phyloP scores from a whole-genome alignment of 2,329 filamentous ascomycete genomes.

The Botrytis pseudocinerea region DNA sequence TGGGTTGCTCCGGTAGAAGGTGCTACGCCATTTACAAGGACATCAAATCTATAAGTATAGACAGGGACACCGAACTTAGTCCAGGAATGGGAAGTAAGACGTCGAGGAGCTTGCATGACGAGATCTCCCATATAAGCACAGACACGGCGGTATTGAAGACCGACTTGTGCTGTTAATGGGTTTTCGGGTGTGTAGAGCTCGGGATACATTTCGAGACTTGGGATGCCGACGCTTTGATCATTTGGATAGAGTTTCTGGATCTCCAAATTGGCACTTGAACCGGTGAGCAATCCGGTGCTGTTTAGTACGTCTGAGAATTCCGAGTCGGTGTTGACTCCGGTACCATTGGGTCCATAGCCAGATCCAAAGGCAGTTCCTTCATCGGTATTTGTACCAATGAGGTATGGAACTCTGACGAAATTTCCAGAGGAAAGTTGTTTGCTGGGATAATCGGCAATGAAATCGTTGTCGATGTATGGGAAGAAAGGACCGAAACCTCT shows the following conservation, averaged over 20 bases:
- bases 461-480: constrained; percentile 43
- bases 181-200: constrained; percentile 30
- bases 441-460: constrained; percentile 50
- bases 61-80: constrained; percentile 24
- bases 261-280: constrained; percentile 22
- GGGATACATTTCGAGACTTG: constrained; percentile 37
- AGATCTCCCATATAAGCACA: constrained; percentile 30
- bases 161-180: constrained; percentile 38
- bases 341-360: constrained; percentile 10
- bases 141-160: constrained; percentile 36
- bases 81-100: constrained; percentile 27
- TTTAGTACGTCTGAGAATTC: constrained; percentile 26
- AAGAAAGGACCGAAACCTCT: constrained; percentile 40
- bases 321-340: constrained; percentile 36
- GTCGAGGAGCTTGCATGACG: constrained; percentile 23
- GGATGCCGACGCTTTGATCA: constrained; percentile 50
- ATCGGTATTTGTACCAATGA: constrained; percentile 44
- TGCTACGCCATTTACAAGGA: constrained; percentile 41
- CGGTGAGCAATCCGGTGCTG: not conserved
- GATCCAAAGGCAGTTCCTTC: constrained; percentile 46
- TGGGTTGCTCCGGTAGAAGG: constrained; percentile 41
- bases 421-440: constrained; percentile 50
- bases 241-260: constrained; percentile 53
- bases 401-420: constrained; percentile 48
- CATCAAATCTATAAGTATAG: constrained; percentile 50